phyloP scores from a whole-genome alignment of 148 eudicot species.

The Fagopyrum tataricum region DNA sequence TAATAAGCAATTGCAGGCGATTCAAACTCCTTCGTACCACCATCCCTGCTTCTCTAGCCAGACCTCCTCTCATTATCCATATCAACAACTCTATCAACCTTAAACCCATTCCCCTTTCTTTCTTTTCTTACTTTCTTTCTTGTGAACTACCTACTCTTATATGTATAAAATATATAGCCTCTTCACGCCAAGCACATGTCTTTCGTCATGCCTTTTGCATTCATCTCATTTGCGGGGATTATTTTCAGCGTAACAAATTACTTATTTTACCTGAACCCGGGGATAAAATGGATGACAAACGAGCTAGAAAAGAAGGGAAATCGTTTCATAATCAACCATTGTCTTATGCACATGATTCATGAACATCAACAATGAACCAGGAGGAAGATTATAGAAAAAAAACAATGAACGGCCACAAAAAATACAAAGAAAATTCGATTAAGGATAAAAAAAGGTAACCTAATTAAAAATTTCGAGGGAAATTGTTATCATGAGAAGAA shows the following conservation, averaged over 20 bases:
- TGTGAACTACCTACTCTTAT: neutral
- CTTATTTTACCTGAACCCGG: neutral
- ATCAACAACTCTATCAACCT: neutral
- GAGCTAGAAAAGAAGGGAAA: neutral
- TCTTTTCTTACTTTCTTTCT: neutral
- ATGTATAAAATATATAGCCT: neutral
- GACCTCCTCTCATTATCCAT: neutral
- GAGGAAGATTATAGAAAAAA: neutral
- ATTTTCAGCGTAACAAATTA: neutral
- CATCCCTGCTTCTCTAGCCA: neutral
- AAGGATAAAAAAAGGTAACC: neutral
- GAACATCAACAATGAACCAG: neutral
- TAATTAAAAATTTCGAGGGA: neutral
- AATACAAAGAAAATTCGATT: neutral
- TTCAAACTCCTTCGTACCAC: neutral
- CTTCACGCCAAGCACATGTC: neutral
- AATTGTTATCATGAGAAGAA: neutral
- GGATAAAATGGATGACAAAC: no score
- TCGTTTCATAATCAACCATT: neutral
- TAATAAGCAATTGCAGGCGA: neutral
- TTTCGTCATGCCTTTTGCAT: neutral
- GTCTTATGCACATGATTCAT: neutral
- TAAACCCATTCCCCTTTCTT: neutral
- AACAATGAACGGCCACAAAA: neutral
- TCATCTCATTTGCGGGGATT: neutral